Evolutionary conservation across 2,329 filamentous ascomycete genomes (phyloP).

Genomic region (Colletotrichum chlorophyti): DNA sequence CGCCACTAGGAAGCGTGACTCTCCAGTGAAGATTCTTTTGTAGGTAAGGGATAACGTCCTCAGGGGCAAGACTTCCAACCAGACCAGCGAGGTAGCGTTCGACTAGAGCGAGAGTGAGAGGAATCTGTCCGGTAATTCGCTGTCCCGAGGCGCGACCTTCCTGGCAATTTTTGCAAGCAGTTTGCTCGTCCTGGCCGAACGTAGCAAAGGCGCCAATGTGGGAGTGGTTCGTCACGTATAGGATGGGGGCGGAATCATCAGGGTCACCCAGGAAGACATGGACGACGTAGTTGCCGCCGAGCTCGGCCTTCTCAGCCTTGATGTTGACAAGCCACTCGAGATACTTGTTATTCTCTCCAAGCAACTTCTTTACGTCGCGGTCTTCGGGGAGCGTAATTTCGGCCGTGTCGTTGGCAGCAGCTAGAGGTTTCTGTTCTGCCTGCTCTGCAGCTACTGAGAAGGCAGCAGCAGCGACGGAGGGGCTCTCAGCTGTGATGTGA

Average conservation of each 20-base stretch:
- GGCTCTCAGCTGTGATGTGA: slow-evolving; percentile 2
- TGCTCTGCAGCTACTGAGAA: background rate
- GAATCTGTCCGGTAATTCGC: slow-evolving; percentile 35
- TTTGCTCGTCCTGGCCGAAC: slow-evolving; percentile 39
- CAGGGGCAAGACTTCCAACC: slow-evolving; percentile 31
- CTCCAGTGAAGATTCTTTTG: slow-evolving; percentile 34
- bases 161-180: slow-evolving; percentile 34
- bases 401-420: background rate
- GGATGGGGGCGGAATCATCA: slow-evolving; percentile 45
- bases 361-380: slow-evolving; percentile 10
- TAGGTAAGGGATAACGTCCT: slow-evolving; percentile 36
- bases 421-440: background rate
- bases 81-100: slow-evolving; percentile 33
- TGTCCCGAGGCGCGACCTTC: slow-evolving; percentile 25
- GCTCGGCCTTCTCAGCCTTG: slow-evolving; percentile 54
- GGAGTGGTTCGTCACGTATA: slow-evolving; percentile 49
- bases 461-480: background rate
- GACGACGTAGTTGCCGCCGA: slow-evolving; percentile 58
- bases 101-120: slow-evolving; percentile 37
- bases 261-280: slow-evolving; percentile 60
- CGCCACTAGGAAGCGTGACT: slow-evolving; percentile 33
- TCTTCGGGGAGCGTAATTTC: background rate
- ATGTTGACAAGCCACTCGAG: slow-evolving; percentile 63
- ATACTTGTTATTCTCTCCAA: slow-evolving; percentile 37
- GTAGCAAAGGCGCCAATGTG: slow-evolving; percentile 55